Conservation (phyloP, 768 basidiomycete species). For the Hericium alpestre region DNA sequence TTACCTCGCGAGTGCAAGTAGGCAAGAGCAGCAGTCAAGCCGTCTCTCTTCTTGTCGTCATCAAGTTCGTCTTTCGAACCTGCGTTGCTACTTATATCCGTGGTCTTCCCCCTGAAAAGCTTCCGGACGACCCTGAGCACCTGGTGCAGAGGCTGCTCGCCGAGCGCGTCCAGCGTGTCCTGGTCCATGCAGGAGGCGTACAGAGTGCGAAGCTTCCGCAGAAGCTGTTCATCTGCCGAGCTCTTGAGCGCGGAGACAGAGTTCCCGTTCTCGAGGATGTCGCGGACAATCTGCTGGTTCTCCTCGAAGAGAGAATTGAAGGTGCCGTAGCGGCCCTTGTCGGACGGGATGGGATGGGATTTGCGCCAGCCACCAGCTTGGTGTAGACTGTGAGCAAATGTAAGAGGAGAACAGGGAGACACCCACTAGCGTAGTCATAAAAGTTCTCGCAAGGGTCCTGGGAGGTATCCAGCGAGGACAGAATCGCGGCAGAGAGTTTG, state of each 20-base stretch:
- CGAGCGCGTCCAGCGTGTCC: slow-evolving; percentile 60
- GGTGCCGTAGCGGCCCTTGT: slow-evolving; percentile 61
- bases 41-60: slow-evolving; percentile 29
- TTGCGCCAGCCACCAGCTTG: slow-evolving; percentile 84
- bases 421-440: slow-evolving; percentile 85
- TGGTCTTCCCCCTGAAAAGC: slow-evolving; percentile 46
- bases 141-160: slow-evolving; percentile 56
- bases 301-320: slow-evolving; percentile 64
- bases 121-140: slow-evolving; percentile 52
- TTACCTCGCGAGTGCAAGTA: slow-evolving; percentile 81
- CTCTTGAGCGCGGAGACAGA: slow-evolving; percentile 16
- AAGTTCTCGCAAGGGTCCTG: slow-evolving; percentile 95
- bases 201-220: slow-evolving; percentile 59
- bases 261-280: slow-evolving; percentile 45
- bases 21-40: slow-evolving; percentile 73
- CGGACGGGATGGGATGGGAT: slow-evolving; percentile 76
- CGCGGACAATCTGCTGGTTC: slow-evolving; percentile 70
- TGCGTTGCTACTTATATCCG: slow-evolving; percentile 21
- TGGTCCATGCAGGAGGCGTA: slow-evolving; percentile 81
- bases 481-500: slow-evolving; percentile 67
- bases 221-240: slow-evolving; percentile 36
- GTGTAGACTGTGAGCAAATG: slow-evolving; percentile 1
- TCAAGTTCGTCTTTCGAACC: slow-evolving; percentile 6
- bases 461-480: slow-evolving; percentile 67
- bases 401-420: background rate